Evolutionary conservation across 192 early-diverging fungal species (phyloP).

Genomic region (Coemansia sp.): DNA sequence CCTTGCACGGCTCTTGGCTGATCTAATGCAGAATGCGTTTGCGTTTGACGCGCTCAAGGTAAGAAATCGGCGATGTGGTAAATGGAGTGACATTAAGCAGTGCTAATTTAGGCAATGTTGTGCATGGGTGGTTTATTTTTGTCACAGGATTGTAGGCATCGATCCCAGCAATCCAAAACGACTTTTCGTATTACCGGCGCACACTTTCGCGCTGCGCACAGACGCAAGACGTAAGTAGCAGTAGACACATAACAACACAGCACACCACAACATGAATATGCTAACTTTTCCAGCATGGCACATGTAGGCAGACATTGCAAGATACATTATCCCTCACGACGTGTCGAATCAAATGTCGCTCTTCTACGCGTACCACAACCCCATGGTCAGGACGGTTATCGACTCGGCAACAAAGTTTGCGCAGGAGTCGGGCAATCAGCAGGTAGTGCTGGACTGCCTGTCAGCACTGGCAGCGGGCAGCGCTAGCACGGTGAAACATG

Average conservation of each 20-base stretch:
- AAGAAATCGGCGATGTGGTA: conserved; percentile 3
- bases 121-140: conserved; percentile 1
- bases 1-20: conserved; percentile 75
- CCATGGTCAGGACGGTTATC: conserved; percentile 86
- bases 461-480: conserved; percentile 75
- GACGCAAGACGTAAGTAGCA: conserved; percentile 58
- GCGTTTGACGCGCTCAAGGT: conserved; percentile 94
- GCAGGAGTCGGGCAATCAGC: conserved; percentile 51
- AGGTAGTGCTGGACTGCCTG: conserved; percentile 66
- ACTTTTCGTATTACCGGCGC: conserved; percentile 96
- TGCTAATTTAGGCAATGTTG: background rate
- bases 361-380: conserved; percentile 94
- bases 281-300: background rate
- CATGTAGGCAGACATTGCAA: conserved; percentile 57
- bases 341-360: conserved; percentile 92
- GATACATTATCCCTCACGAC: conserved; percentile 74
- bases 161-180: conserved; percentile 79
- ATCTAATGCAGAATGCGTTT: conserved; percentile 83
- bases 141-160: conserved; percentile 25
- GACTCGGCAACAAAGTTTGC: conserved; percentile 75
- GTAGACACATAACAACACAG: background rate
- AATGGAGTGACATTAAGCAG: background rate
- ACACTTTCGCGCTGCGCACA: conserved; percentile 78
- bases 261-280: background rate
- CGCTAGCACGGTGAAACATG: conserved; percentile 73